Percentiles rank a stretch among this genome's conserved stretches.
Conservation (phyloP, 2,329 filamentous ascomycete genomes). For the Fonsecaea nubica region DNA sequence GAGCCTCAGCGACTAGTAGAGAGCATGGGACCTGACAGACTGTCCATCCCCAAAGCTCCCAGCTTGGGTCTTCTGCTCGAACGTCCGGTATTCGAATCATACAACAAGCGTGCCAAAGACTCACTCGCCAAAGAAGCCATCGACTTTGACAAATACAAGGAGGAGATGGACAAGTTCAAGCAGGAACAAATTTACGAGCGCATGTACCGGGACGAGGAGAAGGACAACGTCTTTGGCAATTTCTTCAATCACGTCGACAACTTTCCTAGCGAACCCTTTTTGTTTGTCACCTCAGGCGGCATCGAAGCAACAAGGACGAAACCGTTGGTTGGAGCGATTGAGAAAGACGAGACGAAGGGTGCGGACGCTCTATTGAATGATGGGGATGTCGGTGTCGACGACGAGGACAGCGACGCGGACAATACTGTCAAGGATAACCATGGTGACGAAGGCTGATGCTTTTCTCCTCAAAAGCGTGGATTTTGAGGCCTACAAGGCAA, state of each 20-base stretch:
- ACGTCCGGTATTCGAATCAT: conserved; percentile 86
- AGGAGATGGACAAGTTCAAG: conserved; percentile 86
- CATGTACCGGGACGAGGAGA: conserved; percentile 89
- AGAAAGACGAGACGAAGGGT: background rate
- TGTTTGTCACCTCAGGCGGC: conserved; percentile 75
- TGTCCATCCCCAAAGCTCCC: conserved; percentile 93
- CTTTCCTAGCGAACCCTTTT: conserved; percentile 73
- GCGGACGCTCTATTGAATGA: conserved; percentile 18
- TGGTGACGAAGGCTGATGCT: conserved; percentile 38
- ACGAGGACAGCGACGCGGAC: conserved; percentile 36
- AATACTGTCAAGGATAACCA: conserved; percentile 36
- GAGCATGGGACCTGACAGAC: conserved; percentile 73
- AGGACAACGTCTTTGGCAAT: conserved; percentile 80
- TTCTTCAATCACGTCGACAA: conserved; percentile 83
- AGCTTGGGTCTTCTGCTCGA: conserved; percentile 87
- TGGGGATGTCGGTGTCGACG: conserved; percentile 31
- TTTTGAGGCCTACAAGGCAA: no score
- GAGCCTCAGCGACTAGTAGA: conserved; percentile 72
- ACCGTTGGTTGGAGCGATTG: conserved; percentile 24
- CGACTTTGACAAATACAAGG: conserved; percentile 78
- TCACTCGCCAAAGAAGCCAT: conserved; percentile 71
- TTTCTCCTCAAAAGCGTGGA: background rate
- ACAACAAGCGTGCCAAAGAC: conserved; percentile 75
- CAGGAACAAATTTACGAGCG: conserved; percentile 87
- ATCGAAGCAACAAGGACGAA: conserved; percentile 65